Base-by-base conservation (phyloP, 148 eudicot genomes). In the Euryodendron excelsum region DNA sequence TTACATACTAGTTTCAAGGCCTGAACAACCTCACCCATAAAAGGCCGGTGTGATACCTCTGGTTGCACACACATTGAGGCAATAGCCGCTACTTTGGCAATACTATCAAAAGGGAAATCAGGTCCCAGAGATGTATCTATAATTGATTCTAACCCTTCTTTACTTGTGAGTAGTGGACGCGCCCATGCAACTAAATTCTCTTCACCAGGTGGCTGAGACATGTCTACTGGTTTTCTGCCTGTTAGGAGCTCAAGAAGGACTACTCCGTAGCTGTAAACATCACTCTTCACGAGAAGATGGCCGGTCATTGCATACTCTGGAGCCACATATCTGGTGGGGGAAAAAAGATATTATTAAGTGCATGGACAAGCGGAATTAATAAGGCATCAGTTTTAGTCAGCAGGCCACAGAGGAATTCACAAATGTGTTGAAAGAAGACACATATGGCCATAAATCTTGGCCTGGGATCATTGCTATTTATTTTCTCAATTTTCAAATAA, bases 281-380 rank as follows among this genome's bases (percentile, higher is more conserved):
- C 98, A 44, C 98, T 94, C 82, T 94, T 94, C 31, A 94, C 98
- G 14, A 94, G 98, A 45, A 94, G 84, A 69, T 94, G 98, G n/a
- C 98, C 98, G 5, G 98, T 94, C 98, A 94, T 94, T 82, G 98
- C 98, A 75, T 94, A 94, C 83, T 94, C 98, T 39, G 98, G 98
- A 59, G 98, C 98, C 37, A 94, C 94, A 61, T 94, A 94, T 80
- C 98, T 94, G 96, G 45, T 17, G 50, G 20, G 14, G 30, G 34
- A 67, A 67, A 67, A 87, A 73, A 45, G 45, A 9, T 5, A 41
- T 41, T 1, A 9, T 41, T 41, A 41, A 41, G 45, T 9, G 1
- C 8, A 41, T 41, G 45, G 9, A 41, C 45, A 41, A 4, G 45
- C 8, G 45, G 45, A 41, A 41, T 41, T 9, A 1, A 41, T 41